These are phyloP conservation scores for Hypoxylon sp. DNA, from an alignment of 2,329 filamentous ascomycete genomes.

Conservation along the genomic window DNA sequence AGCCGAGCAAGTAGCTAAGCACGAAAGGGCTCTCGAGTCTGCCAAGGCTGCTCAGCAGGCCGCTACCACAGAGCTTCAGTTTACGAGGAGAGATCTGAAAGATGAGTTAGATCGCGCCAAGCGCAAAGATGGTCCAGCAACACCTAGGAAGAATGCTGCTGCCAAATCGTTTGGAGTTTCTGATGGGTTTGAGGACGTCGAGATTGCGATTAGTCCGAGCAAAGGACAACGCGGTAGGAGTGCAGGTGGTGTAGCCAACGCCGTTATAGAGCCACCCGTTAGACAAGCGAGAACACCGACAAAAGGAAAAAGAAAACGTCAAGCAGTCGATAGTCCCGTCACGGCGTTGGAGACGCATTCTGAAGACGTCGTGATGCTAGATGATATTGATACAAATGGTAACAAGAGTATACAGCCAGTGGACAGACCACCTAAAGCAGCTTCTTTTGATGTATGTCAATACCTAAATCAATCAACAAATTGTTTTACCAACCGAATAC, in stretches of 20 bases:
- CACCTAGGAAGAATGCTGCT: slow-evolving; percentile 67
- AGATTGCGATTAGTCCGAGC: slow-evolving; percentile 62
- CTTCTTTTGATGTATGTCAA: slow-evolving; percentile 56
- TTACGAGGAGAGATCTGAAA: slow-evolving; percentile 74
- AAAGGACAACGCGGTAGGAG: slow-evolving; percentile 57
- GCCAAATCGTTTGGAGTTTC: slow-evolving; percentile 66
- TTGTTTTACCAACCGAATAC: slow-evolving; percentile 17
- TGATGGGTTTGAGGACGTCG: slow-evolving; percentile 80
- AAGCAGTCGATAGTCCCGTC: slow-evolving; percentile 70
- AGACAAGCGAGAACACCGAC: slow-evolving; percentile 61
- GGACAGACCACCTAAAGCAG: slow-evolving; percentile 19
- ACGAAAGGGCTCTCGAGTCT: slow-evolving; percentile 70
- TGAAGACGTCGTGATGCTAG: slow-evolving; percentile 51
- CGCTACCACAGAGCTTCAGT: slow-evolving; percentile 74
- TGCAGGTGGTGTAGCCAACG: slow-evolving; percentile 53
- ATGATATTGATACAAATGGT: slow-evolving; percentile 38
- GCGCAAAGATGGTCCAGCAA: slow-evolving; percentile 57
- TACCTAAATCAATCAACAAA: not conserved
- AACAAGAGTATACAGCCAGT: slow-evolving; percentile 24
- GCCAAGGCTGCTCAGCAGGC: slow-evolving; percentile 71
- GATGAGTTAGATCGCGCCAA: slow-evolving; percentile 62
- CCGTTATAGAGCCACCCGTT: slow-evolving; percentile 54
- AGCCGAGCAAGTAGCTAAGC: slow-evolving; percentile 69
- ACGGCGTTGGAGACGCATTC: slow-evolving; percentile 64
- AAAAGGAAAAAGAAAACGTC: slow-evolving; percentile 76